phyloP scores from a whole-genome alignment of 192 early-diverging fungal species.

The Cladochytrium replicatum region DNA sequence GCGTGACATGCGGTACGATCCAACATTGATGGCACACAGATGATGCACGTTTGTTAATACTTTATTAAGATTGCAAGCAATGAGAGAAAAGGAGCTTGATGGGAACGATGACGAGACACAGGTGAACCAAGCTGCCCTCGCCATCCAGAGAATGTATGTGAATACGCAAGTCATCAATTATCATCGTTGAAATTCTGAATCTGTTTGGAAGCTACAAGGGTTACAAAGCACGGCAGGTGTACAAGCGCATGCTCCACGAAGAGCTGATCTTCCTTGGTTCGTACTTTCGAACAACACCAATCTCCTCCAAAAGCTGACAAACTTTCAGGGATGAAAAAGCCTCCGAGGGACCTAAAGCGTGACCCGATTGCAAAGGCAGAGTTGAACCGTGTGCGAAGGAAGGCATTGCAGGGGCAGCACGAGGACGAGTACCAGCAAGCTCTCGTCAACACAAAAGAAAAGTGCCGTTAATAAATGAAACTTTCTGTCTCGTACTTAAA shows the following conservation, averaged over 20 bases:
- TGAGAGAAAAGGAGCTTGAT: conserved; percentile 43
- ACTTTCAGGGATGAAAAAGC: conserved; percentile 29
- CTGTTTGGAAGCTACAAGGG: conserved; percentile 31
- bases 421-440: conserved; percentile 55
- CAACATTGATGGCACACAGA: neutral
- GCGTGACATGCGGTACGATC: conserved; percentile 46
- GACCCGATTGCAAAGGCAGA: conserved; percentile 30
- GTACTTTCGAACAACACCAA: neutral
- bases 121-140: conserved; percentile 33
- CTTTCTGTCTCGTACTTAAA: neutral
- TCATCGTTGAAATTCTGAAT: no score
- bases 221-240: conserved; percentile 32
- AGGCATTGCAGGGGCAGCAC: conserved; percentile 44
- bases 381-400: conserved; percentile 36
- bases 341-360: conserved; percentile 21
- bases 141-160: conserved; percentile 42
- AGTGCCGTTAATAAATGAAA: conserved; percentile 19
- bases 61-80: conserved; percentile 33
- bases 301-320: neutral
- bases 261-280: conserved; percentile 45
- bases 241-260: conserved; percentile 26
- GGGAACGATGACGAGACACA: conserved; percentile 45
- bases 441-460: conserved; percentile 48
- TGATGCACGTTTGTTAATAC: neutral
- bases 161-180: no score